Conservation (phyloP, 495 filamentous ascomycete genomes). For the Poronia punctata region DNA sequence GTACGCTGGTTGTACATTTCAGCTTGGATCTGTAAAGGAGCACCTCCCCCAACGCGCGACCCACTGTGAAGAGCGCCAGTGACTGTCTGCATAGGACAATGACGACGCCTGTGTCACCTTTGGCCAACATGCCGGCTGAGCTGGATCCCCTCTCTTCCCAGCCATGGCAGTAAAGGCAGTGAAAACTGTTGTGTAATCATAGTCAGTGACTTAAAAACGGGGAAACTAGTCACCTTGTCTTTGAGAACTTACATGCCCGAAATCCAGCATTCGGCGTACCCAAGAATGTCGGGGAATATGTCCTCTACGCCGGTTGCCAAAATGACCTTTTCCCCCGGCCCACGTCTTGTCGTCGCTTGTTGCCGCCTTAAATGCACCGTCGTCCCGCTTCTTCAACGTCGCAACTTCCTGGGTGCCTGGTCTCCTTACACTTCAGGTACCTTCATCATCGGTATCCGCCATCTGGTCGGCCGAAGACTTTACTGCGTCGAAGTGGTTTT, state of each 20-base stretch:
- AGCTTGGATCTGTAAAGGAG: conserved; percentile 1
- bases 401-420: too few species aligned
- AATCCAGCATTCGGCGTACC: conserved; percentile 29
- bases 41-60: conserved; percentile 1
- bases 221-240: neutral
- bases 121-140: neutral
- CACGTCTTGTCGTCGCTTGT: conserved; percentile 10
- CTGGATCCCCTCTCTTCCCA: conserved; percentile 9
- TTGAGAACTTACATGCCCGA: conserved; percentile 2
- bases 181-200: conserved; percentile 6
- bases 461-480: too few species aligned
- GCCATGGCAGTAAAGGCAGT: conserved; percentile 17
- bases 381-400: neutral
- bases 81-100: conserved; percentile 1
- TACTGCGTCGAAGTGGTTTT: too few species aligned
- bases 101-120: conserved; percentile 9
- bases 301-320: conserved; percentile 40
- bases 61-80: neutral
- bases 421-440: too few species aligned
- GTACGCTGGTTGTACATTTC: neutral
- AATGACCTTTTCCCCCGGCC: conserved; percentile 37
- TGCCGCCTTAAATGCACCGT: neutral
- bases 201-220: neutral
- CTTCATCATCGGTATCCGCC: too few species aligned
- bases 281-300: conserved; percentile 21